A percentile compares a stretch with the other conserved stretches of the same genome.
Evolutionary conservation across 2,329 filamentous ascomycete species (phyloP).

Genomic region (Macrophomina tecta): DNA sequence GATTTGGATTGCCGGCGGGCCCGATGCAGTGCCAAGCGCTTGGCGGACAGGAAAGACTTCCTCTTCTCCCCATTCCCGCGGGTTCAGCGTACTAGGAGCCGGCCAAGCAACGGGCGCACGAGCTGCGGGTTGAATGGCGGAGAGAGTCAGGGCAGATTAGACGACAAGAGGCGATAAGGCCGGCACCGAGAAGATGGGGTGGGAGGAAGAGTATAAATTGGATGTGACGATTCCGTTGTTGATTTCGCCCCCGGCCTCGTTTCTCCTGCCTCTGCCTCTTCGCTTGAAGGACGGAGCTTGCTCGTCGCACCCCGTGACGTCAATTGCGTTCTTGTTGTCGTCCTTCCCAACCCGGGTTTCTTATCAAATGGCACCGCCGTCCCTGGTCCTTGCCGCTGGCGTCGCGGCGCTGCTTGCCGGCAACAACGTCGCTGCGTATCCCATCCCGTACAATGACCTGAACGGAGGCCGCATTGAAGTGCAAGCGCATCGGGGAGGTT

Average conservation of each 20-base stretch:
- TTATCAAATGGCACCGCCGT: background rate
- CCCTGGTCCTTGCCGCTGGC: background rate
- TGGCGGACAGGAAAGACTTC: background rate
- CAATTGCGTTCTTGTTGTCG: background rate
- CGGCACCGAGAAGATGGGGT: background rate
- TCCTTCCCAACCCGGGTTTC: background rate
- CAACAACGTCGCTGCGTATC: background rate
- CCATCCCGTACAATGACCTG: slow-evolving; percentile 1
- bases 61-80: background rate
- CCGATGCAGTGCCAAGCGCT: slow-evolving; percentile 9
- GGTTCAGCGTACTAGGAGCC: too few relatives aligned
- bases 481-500: slow-evolving; percentile 36
- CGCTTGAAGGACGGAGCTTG: background rate
- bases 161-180: background rate
- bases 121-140: slow-evolving; percentile 14
- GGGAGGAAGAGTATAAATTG: slow-evolving; percentile 1
- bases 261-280: background rate
- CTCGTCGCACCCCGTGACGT: background rate
- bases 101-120: background rate
- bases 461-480: slow-evolving; percentile 28
- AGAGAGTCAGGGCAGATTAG: too few relatives aligned
- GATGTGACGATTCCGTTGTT: too few relatives aligned
- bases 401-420: background rate
- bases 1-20: background rate
- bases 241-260: too few relatives aligned